Conservation (phyloP, 1,139 yeast species). For the Kurtzmaniella quercitrusa region DNA sequence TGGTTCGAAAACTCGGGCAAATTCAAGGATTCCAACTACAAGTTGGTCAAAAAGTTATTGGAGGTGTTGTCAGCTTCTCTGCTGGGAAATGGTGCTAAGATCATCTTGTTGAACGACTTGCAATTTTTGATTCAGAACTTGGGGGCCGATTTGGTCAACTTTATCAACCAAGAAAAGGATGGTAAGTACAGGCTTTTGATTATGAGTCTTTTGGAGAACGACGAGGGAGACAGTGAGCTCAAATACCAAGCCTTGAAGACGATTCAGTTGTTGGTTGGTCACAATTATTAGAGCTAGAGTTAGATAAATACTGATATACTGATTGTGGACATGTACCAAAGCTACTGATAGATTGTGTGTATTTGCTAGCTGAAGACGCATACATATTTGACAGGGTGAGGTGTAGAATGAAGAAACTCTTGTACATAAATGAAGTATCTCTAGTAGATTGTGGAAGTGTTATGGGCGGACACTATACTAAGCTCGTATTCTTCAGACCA, state of each 20-base stretch:
- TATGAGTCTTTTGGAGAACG: slow-evolving; percentile 76
- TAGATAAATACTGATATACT: not conserved
- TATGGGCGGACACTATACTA: too few species aligned
- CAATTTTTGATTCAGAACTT: slow-evolving; percentile 40
- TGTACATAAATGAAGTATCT: too few species aligned
- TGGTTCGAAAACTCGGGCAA: slow-evolving; percentile 80
- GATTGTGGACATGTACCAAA: too few species aligned
- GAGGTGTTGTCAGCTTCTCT: slow-evolving; percentile 25
- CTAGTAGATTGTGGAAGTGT: too few species aligned
- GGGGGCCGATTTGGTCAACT: slow-evolving; percentile 63
- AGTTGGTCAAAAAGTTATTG: slow-evolving; percentile 53
- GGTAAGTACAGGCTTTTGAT: slow-evolving; percentile 62
- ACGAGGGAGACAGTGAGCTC: slow-evolving; percentile 72
- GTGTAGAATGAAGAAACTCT: too few species aligned
- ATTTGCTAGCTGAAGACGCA: too few species aligned
- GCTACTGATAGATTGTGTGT: too few species aligned
- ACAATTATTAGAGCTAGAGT: slow-evolving; percentile 24
- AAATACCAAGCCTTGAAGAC: slow-evolving; percentile 94
- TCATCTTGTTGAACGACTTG: slow-evolving; percentile 53
- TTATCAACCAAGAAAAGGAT: slow-evolving; percentile 60
- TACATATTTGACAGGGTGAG: too few species aligned
- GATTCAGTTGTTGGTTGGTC: slow-evolving; percentile 87
- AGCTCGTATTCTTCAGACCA: too few species aligned
- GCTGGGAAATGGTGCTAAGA: slow-evolving; percentile 22
- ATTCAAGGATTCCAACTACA: slow-evolving; percentile 78